Evolutionary conservation across 164 flowering plant genomes (phyloP).

Genomic region (Umbilicus rupestris): DNA sequence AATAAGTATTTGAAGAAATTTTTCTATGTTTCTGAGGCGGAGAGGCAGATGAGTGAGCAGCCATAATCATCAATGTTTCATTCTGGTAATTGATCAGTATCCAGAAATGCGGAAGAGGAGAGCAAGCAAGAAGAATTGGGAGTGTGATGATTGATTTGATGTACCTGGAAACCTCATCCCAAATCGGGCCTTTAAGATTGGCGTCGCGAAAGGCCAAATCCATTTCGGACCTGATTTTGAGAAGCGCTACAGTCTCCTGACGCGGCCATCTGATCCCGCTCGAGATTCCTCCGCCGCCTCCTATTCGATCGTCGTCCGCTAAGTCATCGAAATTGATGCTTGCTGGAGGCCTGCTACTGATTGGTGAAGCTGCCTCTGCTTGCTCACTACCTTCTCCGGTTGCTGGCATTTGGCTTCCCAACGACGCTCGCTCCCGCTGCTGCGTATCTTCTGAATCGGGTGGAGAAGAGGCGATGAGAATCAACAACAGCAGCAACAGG

Average conservation of each 20-base stretch:
- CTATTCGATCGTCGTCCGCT: slow-evolving; percentile 24
- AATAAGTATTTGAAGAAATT: too few species aligned
- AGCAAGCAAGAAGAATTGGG: too few species aligned
- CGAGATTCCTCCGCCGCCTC: slow-evolving; percentile 12
- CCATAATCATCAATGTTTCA: too few species aligned
- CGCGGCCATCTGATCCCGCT: slow-evolving; percentile 34
- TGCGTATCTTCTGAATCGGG: too few species aligned
- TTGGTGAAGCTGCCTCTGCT: slow-evolving; percentile 29
- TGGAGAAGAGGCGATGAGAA: too few species aligned
- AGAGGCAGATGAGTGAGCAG: too few species aligned
- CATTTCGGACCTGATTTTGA: slow-evolving; percentile 34
- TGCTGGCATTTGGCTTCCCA: not conserved
- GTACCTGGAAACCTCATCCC: slow-evolving; percentile 39
- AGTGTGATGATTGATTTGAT: too few species aligned
- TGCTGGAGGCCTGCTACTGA: slow-evolving; percentile 39
- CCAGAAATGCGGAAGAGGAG: too few species aligned
- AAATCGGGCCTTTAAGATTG: slow-evolving; percentile 28
- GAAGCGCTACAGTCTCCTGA: slow-evolving; percentile 28
- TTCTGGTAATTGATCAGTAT: too few species aligned
- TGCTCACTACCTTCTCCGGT: slow-evolving; percentile 8
- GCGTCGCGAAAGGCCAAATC: slow-evolving; percentile 30
- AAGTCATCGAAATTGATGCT: slow-evolving; percentile 37
- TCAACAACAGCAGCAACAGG: too few species aligned
- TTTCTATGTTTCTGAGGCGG: too few species aligned
- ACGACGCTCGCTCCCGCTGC: not conserved